Percentiles rank a stretch among this genome's conserved stretches.
Evolutionary conservation across 2,329 filamentous ascomycete species (phyloP).

Genomic region (Exserohilum rostratum): DNA sequence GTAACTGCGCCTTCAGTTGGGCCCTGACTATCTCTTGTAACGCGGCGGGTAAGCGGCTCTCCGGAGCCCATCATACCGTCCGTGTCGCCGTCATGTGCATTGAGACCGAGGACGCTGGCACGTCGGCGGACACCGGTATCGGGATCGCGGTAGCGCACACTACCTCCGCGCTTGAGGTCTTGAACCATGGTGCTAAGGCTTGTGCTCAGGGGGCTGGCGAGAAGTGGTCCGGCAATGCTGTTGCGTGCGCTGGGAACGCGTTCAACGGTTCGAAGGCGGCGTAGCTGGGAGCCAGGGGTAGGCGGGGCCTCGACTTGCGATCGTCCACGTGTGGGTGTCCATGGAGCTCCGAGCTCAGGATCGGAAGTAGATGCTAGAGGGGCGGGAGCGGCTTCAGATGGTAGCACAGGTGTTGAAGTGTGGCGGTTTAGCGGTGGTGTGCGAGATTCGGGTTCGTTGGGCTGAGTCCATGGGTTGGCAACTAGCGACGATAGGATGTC

Average conservation of each 20-base stretch:
- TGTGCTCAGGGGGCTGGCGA: conserved; percentile 65
- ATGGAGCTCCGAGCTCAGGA: conserved; percentile 23
- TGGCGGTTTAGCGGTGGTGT: conserved; percentile 24
- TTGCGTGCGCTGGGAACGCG: conserved; percentile 47
- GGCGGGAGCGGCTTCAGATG: conserved; percentile 33
- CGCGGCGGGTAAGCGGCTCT: conserved; percentile 31
- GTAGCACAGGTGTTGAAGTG: conserved; percentile 40
- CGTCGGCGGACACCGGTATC: background rate
- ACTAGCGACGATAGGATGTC: conserved; percentile 31
- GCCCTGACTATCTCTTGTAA: conserved; percentile 20
- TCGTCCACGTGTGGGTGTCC: conserved; percentile 17
- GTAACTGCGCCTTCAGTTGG: background rate
- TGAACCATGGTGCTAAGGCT: conserved; percentile 68
- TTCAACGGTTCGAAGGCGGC: conserved; percentile 41
- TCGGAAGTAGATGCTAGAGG: conserved; percentile 19
- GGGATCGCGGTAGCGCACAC: conserved; percentile 5
- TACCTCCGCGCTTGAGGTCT: conserved; percentile 65
- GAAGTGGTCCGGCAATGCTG: conserved; percentile 61
- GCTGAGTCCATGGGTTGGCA: conserved; percentile 39
- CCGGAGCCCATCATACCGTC: conserved; percentile 13
- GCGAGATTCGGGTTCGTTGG: conserved; percentile 6
- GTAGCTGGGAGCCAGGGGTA: conserved; percentile 29
- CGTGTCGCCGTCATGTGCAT: conserved; percentile 10
- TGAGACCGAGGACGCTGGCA: conserved; percentile 11
- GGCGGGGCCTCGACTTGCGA: conserved; percentile 20